phyloP scores from a whole-genome alignment of 169 alveolate species.

The Pseudocohnilembus persalinus region DNA sequence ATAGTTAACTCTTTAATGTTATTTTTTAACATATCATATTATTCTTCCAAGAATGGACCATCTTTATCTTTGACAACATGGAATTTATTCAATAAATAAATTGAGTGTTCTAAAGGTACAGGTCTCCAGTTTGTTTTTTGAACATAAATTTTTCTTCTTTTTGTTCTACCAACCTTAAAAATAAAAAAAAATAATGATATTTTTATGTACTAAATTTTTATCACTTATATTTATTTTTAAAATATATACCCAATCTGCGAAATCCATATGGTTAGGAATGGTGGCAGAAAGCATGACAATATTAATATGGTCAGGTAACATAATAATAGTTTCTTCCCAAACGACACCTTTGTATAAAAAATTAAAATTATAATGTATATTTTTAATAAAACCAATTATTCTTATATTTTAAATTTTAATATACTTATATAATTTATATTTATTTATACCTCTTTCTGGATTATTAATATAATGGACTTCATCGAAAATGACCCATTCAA shows the following conservation, averaged over 20 bases:
- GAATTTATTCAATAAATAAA: conserved; percentile 60
- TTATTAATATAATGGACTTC: conserved; percentile 99
- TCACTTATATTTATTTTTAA: conserved; percentile 90
- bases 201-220: neutral
- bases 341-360: conserved; percentile 81
- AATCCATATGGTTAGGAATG: conserved; percentile 97
- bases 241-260: conserved; percentile 99
- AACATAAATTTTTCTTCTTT: conserved; percentile 92
- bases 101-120: conserved; percentile 95
- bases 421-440: no score
- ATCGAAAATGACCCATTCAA: conserved; percentile 98
- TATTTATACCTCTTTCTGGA: conserved; percentile 88
- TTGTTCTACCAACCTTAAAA: conserved; percentile 69
- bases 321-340: conserved; percentile 99
- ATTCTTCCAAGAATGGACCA: conserved; percentile 58
- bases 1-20: conserved; percentile 40
- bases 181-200: neutral
- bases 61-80: conserved; percentile 69
- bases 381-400: neutral
- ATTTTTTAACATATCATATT: conserved; percentile 26
- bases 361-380: neutral
- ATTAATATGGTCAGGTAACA: conserved; percentile 77
- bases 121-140: conserved; percentile 94
- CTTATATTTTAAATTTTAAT: no score
- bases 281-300: conserved; percentile 98